These are phyloP conservation scores for Fusarium sp. DNA, from an alignment of 2,329 filamentous ascomycete species.

Conservation along the genomic window DNA sequence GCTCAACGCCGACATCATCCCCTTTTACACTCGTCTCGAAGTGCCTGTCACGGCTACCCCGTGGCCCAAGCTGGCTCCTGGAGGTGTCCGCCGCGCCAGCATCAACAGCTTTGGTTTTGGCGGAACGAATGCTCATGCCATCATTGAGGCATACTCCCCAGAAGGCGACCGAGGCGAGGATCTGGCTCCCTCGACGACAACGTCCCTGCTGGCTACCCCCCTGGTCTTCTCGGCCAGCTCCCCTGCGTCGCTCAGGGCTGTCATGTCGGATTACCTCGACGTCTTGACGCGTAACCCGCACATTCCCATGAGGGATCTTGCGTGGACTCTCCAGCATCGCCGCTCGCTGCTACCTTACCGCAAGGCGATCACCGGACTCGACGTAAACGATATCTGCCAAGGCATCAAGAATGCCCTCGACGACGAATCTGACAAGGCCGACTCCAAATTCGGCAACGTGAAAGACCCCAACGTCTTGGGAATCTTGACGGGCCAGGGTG, in stretches of 20 bases:
- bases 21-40: neutral
- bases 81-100: neutral
- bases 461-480: neutral
- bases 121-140: constrained; percentile 24
- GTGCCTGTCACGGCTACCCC: neutral
- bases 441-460: neutral
- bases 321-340: neutral
- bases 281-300: constrained; percentile 36
- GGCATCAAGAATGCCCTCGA: neutral
- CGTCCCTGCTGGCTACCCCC: neutral
- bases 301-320: neutral
- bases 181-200: neutral
- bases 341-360: no score
- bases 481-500: constrained; percentile 10
- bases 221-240: constrained; percentile 42
- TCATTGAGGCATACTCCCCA: constrained; percentile 1
- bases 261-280: constrained; percentile 46
- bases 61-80: neutral
- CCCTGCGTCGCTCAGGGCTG: constrained; percentile 53
- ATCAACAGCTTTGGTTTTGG: constrained; percentile 11
- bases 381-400: no score
- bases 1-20: neutral
- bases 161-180: neutral
- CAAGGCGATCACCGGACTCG: no score
- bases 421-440: neutral